Evolutionary conservation across 805 yeast genomes (phyloP).

Genomic region (Candida patagonica): DNA sequence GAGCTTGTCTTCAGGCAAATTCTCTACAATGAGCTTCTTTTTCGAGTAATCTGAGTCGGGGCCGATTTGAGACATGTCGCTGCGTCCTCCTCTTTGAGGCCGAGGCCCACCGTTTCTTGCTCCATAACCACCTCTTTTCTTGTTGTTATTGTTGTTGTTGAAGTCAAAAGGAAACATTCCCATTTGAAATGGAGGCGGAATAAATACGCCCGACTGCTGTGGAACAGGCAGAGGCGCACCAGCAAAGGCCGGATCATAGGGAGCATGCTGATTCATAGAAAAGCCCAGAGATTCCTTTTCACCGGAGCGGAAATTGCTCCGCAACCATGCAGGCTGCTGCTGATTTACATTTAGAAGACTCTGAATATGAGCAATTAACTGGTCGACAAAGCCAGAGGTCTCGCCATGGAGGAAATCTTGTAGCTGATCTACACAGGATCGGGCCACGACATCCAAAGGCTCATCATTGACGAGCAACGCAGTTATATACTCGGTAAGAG

Average conservation of each 20-base stretch:
- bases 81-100: too few relatives aligned
- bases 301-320: background rate
- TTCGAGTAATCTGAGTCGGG: constrained; percentile 24
- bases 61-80: constrained; percentile 6
- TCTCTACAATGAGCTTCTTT: constrained; percentile 32
- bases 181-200: background rate
- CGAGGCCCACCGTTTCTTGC: too few relatives aligned
- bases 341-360: constrained; percentile 7
- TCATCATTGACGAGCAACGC: constrained; percentile 34
- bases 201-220: background rate
- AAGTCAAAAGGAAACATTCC: background rate
- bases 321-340: too few relatives aligned
- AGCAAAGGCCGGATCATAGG: background rate
- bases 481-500: constrained; percentile 36
- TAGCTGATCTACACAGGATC: constrained; percentile 29
- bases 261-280: background rate
- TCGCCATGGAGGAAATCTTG: constrained; percentile 32
- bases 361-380: constrained; percentile 27
- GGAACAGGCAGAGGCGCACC: background rate
- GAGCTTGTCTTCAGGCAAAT: constrained; percentile 35
- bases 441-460: constrained; percentile 27
- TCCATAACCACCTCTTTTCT: background rate
- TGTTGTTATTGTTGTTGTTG: background rate
- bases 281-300: constrained; percentile 1
- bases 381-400: constrained; percentile 27